Conservation (phyloP, 495 filamentous ascomycete species). For the Tuber aestivum region DNA sequence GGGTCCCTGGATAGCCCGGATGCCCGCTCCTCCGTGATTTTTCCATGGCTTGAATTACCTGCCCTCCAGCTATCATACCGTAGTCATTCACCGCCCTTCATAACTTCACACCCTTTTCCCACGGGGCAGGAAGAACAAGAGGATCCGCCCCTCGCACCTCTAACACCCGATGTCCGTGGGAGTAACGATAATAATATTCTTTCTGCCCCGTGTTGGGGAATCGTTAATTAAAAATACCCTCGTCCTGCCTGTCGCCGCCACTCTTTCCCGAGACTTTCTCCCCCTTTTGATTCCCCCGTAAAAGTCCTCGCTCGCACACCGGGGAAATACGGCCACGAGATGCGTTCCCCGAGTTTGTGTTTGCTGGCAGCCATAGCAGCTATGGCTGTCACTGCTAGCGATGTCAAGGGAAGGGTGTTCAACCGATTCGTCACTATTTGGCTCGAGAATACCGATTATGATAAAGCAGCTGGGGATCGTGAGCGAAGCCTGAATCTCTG, state of each 20-base stretch:
- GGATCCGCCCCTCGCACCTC: background rate
- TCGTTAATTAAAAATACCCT: background rate
- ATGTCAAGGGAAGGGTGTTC: constrained; percentile 59
- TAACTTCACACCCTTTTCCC: background rate
- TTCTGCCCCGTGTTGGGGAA: background rate
- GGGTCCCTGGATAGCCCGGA: background rate
- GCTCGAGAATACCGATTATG: constrained; percentile 65
- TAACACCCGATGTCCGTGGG: background rate
- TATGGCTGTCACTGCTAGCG: background rate
- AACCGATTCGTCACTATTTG: constrained; percentile 63
- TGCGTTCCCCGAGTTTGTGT: background rate
- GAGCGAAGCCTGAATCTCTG: constrained; percentile 10
- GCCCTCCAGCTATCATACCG: background rate
- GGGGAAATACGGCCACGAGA: background rate
- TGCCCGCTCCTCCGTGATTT: background rate
- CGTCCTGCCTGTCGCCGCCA: background rate
- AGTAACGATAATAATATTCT: background rate
- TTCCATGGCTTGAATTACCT: background rate
- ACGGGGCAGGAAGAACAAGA: background rate
- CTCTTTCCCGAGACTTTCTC: background rate
- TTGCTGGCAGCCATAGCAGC: constrained; percentile 39
- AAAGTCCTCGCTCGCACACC: background rate
- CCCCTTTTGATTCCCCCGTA: background rate
- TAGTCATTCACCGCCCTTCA: background rate
- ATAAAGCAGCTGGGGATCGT: constrained; percentile 39